Evolutionary conservation across 2,329 filamentous ascomycete species (phyloP).

Genomic region (Pestalotiopsis sp.): DNA sequence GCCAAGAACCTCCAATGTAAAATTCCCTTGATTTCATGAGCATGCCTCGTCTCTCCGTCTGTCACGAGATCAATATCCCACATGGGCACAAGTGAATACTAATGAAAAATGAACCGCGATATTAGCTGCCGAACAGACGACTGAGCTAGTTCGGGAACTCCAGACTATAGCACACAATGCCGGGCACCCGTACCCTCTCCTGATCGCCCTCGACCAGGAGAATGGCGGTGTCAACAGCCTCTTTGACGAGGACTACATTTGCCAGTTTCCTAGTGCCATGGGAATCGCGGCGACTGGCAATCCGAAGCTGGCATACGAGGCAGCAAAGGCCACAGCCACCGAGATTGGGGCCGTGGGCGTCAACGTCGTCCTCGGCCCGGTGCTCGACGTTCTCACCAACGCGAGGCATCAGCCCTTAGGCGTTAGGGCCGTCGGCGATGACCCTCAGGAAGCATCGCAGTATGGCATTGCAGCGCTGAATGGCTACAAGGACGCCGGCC

Average conservation of each 20-base stretch:
- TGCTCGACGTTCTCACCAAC: slow-evolving; percentile 92
- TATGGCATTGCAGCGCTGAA: slow-evolving; percentile 90
- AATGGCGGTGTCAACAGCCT: slow-evolving; percentile 98
- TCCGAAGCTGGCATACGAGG: slow-evolving; percentile 80
- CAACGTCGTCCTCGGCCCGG: slow-evolving; percentile 93
- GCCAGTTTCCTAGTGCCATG: slow-evolving; percentile 97
- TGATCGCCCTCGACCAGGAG: slow-evolving; percentile 94
- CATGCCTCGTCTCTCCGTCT: neutral
- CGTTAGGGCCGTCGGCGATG: slow-evolving; percentile 86
- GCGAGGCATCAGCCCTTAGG: slow-evolving; percentile 88
- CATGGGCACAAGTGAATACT: neutral
- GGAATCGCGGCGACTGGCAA: slow-evolving; percentile 91
- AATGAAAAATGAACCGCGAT: neutral
- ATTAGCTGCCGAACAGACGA: slow-evolving; percentile 86
- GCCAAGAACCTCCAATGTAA: slow-evolving; percentile 85
- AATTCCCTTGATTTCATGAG: slow-evolving; percentile 22
- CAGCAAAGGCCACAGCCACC: slow-evolving; percentile 90
- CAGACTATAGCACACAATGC: slow-evolving; percentile 90
- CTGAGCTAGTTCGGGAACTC: slow-evolving; percentile 83
- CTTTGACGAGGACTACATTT: slow-evolving; percentile 93
- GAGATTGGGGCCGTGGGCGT: slow-evolving; percentile 92
- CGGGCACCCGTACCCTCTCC: slow-evolving; percentile 83
- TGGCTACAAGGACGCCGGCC: slow-evolving; percentile 87
- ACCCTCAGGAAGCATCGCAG: slow-evolving; percentile 91
- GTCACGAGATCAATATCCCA: neutral